Conservation (phyloP, 257 asterid genomes). For the Capsicum rhomboideum region DNA sequence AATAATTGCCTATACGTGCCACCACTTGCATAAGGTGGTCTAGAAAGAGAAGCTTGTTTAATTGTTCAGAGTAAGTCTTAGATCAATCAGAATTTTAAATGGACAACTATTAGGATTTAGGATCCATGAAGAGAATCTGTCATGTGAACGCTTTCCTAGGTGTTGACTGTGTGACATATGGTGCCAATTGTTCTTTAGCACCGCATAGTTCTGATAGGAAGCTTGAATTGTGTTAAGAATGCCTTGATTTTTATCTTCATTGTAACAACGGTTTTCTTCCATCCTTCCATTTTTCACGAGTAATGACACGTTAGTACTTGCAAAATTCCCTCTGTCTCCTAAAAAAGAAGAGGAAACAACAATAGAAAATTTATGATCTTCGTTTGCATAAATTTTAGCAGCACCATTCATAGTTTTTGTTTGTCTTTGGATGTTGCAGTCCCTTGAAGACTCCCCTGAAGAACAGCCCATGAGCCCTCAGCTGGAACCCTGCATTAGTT, state of each 20-base stretch:
- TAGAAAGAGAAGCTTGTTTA: background rate
- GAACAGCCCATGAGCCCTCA: constrained; percentile 25
- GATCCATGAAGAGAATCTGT: background rate
- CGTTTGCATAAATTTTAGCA: background rate
- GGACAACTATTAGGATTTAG: background rate
- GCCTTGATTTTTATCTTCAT: background rate
- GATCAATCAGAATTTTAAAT: background rate
- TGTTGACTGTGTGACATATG: background rate
- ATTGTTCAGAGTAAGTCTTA: background rate
- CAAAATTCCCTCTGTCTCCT: background rate
- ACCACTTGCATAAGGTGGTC: background rate
- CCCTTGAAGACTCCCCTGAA: constrained; percentile 54
- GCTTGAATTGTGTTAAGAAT: background rate
- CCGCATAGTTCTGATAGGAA: background rate
- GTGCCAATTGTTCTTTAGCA: background rate
- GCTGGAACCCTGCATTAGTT: constrained; percentile 24
- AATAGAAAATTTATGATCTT: background rate
- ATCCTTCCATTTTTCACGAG: background rate
- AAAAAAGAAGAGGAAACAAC: background rate
- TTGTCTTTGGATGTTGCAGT: constrained; percentile 28
- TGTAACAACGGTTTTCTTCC: background rate
- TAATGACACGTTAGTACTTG: background rate
- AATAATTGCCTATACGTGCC: background rate
- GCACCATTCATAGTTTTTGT: background rate
- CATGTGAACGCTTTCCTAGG: background rate